These are phyloP conservation scores for Cyclotella cryptica DNA, from an alignment of 108 stramenopile genomes.

Conservation along the genomic window DNA sequence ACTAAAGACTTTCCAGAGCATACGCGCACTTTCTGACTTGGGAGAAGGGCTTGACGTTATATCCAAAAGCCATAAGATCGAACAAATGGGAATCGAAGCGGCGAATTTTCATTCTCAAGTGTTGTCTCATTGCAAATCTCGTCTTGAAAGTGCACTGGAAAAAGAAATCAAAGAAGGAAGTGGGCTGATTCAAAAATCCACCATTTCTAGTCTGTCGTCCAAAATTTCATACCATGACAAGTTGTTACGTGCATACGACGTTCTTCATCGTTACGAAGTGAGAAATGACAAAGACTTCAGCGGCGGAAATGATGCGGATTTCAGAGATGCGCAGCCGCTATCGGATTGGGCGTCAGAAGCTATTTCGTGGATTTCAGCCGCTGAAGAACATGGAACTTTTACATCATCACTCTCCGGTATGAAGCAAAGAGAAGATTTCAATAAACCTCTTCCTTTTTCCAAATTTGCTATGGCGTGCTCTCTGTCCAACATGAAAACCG, in stretches of 20 bases:
- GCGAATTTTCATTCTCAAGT: constrained; percentile 72
- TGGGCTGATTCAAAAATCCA: constrained; percentile 35
- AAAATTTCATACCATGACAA: constrained; percentile 66
- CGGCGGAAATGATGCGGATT: constrained; percentile 23
- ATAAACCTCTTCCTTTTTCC: constrained; percentile 43
- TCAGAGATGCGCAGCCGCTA: constrained; percentile 8
- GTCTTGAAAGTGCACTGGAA: constrained; percentile 60
- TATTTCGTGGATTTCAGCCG: constrained; percentile 48
- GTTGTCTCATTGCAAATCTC: constrained; percentile 62
- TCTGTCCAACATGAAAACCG: constrained; percentile 10
- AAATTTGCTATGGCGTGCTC: constrained; percentile 53
- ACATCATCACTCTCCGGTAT: constrained; percentile 15
- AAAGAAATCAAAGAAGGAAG: constrained; percentile 45
- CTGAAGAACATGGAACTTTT: constrained; percentile 39
- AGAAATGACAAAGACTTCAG: constrained; percentile 17
- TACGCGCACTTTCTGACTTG: constrained; percentile 70
- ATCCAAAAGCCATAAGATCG: constrained; percentile 63
- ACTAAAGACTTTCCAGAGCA: constrained; percentile 65
- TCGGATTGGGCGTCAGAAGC: constrained; percentile 57
- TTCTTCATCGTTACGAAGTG: constrained; percentile 69
- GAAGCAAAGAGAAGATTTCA: constrained; percentile 12
- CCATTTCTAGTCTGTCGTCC: constrained; percentile 50
- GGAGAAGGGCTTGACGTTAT: constrained; percentile 70
- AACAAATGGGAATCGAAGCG: constrained; percentile 71
- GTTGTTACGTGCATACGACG: constrained; percentile 62